These are phyloP conservation scores for Rhododendron simsii DNA, from an alignment of 148 eudicot genomes.

Conservation along the genomic window DNA sequence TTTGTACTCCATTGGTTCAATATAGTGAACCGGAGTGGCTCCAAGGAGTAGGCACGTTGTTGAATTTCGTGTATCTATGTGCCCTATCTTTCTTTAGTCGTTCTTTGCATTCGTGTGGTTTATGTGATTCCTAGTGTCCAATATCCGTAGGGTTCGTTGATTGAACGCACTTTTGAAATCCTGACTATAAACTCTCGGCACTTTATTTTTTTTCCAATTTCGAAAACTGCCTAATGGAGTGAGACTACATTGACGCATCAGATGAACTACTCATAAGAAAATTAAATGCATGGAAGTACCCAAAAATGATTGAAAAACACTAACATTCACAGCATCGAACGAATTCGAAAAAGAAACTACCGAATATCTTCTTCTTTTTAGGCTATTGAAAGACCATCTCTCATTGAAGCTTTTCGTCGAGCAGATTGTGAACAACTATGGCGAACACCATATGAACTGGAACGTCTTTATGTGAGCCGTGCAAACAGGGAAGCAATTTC, in stretches of 20 bases:
- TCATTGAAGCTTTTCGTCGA: neutral
- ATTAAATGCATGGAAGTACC: neutral
- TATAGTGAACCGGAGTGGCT: neutral
- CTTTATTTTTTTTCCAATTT: neutral
- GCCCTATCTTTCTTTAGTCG: neutral
- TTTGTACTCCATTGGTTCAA: neutral
- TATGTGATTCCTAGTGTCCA: neutral
- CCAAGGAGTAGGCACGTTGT: neutral
- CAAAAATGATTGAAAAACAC: neutral
- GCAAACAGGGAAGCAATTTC: neutral
- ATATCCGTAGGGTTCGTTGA: neutral
- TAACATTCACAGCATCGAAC: neutral
- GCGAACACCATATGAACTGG: neutral
- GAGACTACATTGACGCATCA: neutral
- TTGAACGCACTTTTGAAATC: neutral
- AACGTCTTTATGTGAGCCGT: neutral
- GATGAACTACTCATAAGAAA: neutral
- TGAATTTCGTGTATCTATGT: neutral
- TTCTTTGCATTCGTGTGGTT: neutral
- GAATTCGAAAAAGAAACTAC: neutral
- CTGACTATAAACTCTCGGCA: neutral
- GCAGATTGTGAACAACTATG: neutral
- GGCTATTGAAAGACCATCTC: neutral
- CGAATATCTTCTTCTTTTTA: neutral
- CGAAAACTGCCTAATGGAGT: neutral